Evolutionary conservation across 805 yeast genomes (phyloP), one percentile per base, ranked within the genome.

Genomic region (Tetrapisispora nanseiensis): DNA sequence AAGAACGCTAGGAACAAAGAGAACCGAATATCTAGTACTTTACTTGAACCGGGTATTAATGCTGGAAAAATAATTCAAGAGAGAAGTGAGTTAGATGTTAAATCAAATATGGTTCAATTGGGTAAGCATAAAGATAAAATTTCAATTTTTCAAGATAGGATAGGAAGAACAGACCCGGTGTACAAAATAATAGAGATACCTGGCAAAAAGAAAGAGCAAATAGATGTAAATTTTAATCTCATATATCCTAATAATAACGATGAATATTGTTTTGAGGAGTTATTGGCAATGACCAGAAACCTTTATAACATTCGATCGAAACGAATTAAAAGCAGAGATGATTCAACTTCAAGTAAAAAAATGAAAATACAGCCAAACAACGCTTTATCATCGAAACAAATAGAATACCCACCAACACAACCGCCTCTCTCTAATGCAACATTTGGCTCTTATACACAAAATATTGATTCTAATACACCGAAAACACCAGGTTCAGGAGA

Each of bases 261-360:
- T 33, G 92, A 82, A 47, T 71, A 63, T 40, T 78, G 82, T 45
- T 55, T 81, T 4, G 75, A 71, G 34, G 95, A 89, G 54, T 58
- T 86, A 2, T 60, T 84, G 36, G 81, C 84, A 0, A 57, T 67
- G 33, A 61, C 71, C 29, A 66, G 78, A 52, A 66, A 68, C 11
- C 26, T 59, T 10, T 52, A 56, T 39, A 22, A 45, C 12, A 46
- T 44, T 19, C 9, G 20, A n/a, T 26, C 22, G 18, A 12, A 23
- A 6, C 23, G 32, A 8, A 27, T 6, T 16, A 15, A 7, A 16
- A 12, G 11, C 7, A 3, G 4, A 2, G 10, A 9, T 15, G 15
- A 22, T 11, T 37, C 22, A 2, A 20, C 34, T 4, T 15, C 15
- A 8, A 30, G 13, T 7, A 39, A 39, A 20, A 39, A 33, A 26